A percentile compares a stretch with the other conserved stretches of the same genome.
Conservation (phyloP, 2,329 filamentous ascomycete species). For the Ascochyta lentis region DNA sequence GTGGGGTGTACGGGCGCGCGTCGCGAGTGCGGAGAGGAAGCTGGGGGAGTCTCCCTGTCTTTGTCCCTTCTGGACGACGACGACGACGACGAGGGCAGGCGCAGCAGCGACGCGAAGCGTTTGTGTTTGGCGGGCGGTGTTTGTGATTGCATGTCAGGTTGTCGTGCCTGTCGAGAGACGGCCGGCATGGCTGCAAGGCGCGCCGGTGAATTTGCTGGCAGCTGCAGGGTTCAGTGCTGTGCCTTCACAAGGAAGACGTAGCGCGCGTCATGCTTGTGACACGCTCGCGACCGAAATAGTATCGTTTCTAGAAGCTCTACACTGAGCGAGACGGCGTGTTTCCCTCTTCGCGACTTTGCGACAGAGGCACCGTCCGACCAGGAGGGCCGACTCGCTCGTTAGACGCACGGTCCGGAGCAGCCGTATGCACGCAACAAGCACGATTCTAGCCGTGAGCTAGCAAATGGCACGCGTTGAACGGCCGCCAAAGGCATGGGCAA, state of each 20-base stretch:
- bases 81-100: conserved; percentile 34
- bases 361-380: conserved; percentile 5
- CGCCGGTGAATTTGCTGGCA: conserved; percentile 17
- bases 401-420: conserved; percentile 13
- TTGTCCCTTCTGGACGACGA: conserved; percentile 22
- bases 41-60: conserved; percentile 18
- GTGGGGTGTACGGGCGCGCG: conserved; percentile 36
- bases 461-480: conserved; percentile 8
- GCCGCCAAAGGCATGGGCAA: conserved; percentile 1
- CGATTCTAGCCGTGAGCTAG: conserved; percentile 14
- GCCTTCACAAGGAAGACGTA: conserved; percentile 14
- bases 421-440: not conserved
- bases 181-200: conserved; percentile 20
- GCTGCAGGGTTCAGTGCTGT: conserved; percentile 21
- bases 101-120: conserved; percentile 36
- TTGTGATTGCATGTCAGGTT: conserved; percentile 19
- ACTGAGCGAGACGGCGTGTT: conserved; percentile 10
- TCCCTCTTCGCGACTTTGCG: conserved; percentile 11
- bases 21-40: conserved; percentile 32
- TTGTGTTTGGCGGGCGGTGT: conserved; percentile 33
- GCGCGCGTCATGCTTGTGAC: conserved; percentile 32
- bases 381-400: conserved; percentile 14
- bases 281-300: conserved; percentile 13
- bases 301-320: conserved; percentile 8
- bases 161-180: conserved; percentile 14